phyloP scores from a whole-genome alignment of 192 early-diverging fungal genomes.

The Kappamyces sp. region DNA sequence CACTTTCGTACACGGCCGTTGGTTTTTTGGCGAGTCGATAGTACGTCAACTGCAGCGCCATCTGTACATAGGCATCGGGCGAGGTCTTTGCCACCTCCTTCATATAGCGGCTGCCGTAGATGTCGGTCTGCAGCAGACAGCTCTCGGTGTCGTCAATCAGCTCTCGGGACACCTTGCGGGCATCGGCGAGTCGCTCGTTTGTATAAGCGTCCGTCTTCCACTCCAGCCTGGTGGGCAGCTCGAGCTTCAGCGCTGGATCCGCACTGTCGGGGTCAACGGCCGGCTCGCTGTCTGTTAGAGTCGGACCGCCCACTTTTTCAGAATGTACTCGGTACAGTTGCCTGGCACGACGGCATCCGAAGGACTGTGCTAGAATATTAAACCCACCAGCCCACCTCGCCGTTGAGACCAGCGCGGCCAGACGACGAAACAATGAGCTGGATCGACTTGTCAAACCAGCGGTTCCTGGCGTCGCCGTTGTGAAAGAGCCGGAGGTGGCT shows the following conservation, averaged over 20 bases:
- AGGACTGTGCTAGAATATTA: slow-evolving; percentile 68
- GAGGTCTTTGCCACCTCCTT: slow-evolving; percentile 71
- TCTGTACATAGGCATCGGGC: slow-evolving; percentile 88
- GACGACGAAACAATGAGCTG: slow-evolving; percentile 79
- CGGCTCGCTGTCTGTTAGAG: slow-evolving; percentile 37
- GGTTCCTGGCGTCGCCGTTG: slow-evolving; percentile 67
- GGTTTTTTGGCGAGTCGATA: slow-evolving; percentile 59
- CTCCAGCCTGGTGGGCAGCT: slow-evolving; percentile 55
- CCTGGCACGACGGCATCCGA: slow-evolving; percentile 86
- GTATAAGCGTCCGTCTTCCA: slow-evolving; percentile 64
- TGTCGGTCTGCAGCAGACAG: slow-evolving; percentile 58
- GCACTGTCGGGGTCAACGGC: slow-evolving; percentile 39
- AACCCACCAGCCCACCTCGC: slow-evolving; percentile 53
- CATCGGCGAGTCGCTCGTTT: slow-evolving; percentile 51
- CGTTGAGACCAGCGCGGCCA: slow-evolving; percentile 87
- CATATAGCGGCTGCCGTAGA: slow-evolving; percentile 81
- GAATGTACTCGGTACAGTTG: slow-evolving; percentile 67
- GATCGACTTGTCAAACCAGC: slow-evolving; percentile 97
- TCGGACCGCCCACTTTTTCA: slow-evolving; percentile 46
- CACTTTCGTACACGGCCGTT: slow-evolving; percentile 49
- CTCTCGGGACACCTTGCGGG: slow-evolving; percentile 53
- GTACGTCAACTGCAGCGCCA: slow-evolving; percentile 84
- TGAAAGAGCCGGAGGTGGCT: slow-evolving; percentile 74
- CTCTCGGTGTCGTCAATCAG: slow-evolving; percentile 69
- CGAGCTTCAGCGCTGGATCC: slow-evolving; percentile 27